These are phyloP conservation scores for Escallonia rubra DNA, from an alignment of 129 eudicot species.

Conservation along the genomic window DNA sequence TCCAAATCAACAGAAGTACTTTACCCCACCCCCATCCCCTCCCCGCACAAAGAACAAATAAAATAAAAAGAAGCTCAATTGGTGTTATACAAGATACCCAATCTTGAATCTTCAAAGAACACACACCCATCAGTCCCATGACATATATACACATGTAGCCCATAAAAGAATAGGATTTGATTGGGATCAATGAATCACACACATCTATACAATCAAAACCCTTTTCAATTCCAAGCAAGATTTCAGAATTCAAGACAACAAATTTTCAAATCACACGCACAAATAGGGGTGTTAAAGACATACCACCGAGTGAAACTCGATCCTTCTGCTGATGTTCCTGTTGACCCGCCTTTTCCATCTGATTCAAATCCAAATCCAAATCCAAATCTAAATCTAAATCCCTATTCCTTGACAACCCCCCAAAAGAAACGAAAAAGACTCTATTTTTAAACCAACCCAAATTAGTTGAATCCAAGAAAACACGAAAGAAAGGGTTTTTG, in stretches of 20 bases:
- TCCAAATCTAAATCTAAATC: constrained; percentile 12
- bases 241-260: constrained; percentile 4
- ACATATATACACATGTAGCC: neutral
- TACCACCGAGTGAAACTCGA: constrained; percentile 31
- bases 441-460: constrained; percentile 13
- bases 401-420: too few relatives aligned
- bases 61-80: neutral
- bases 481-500: too few relatives aligned
- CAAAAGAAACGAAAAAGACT: neutral
- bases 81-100: neutral
- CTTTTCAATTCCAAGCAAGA: constrained; percentile 3
- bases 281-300: neutral
- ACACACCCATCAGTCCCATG: neutral
- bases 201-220: neutral
- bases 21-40: too few relatives aligned
- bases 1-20: too few relatives aligned
- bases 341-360: constrained; percentile 49
- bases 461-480: neutral
- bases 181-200: neutral
- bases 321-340: constrained; percentile 24
- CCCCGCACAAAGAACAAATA: neutral
- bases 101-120: neutral
- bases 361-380: constrained; percentile 19
- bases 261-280: constrained; percentile 1
- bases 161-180: neutral